These are phyloP conservation scores for Colletotrichum theobromicola DNA, from an alignment of 2,329 filamentous ascomycete species.

Conservation along the genomic window DNA sequence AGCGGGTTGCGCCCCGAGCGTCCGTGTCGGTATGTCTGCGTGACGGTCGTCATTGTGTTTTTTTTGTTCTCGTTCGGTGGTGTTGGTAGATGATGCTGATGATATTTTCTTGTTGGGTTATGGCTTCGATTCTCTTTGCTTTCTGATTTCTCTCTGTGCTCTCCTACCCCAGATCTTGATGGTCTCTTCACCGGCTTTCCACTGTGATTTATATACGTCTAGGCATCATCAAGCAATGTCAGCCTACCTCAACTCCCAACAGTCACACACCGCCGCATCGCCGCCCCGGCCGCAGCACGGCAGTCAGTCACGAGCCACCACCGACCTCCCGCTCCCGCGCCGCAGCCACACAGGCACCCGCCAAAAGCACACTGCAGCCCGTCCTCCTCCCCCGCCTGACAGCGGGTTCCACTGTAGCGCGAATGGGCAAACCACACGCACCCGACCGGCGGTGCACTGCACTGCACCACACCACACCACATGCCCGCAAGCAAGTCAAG, in stretches of 20 bases:
- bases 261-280: background rate
- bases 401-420: background rate
- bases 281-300: background rate
- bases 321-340: background rate
- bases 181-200: fast-evolving
- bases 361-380: background rate
- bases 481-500: background rate
- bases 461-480: background rate
- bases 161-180: background rate
- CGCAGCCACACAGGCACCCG: background rate
- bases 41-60: conserved; percentile 58
- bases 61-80: background rate
- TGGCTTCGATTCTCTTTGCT: background rate
- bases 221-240: background rate
- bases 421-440: background rate
- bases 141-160: background rate
- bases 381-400: background rate
- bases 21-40: conserved; percentile 65
- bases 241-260: background rate
- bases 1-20: conserved; percentile 43
- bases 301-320: background rate
- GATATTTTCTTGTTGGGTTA: background rate
- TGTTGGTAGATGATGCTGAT: background rate
- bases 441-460: background rate
- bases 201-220: background rate